Percentiles rank a stretch among this genome's conserved stretches.
These are phyloP conservation scores for Rhizoclosmatium sp. DNA, from an alignment of 192 early-diverging fungal species.

Conservation along the genomic window DNA sequence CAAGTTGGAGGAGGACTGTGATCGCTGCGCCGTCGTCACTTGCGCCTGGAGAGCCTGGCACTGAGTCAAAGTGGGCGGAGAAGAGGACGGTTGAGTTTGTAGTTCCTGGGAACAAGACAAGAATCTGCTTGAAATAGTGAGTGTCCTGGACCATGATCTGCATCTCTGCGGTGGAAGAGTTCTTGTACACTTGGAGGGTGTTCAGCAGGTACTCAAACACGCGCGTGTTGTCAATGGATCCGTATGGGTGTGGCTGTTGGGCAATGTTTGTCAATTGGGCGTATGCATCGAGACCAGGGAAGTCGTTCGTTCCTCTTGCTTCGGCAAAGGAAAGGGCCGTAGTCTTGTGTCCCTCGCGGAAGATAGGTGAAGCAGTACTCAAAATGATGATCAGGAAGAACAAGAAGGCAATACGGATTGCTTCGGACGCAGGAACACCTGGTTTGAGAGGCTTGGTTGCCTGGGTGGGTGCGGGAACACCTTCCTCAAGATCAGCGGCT, in stretches of 20 bases:
- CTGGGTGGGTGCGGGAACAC: too few species aligned
- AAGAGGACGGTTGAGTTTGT: slow-evolving; percentile 37
- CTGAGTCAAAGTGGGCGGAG: slow-evolving; percentile 53
- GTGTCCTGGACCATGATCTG: too few species aligned
- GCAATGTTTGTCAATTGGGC: neutral
- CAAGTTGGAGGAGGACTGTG: slow-evolving; percentile 42
- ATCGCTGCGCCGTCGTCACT: slow-evolving; percentile 55
- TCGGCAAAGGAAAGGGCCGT: too few species aligned
- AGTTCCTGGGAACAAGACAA: neutral
- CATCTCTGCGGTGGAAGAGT: neutral
- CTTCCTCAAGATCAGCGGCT: too few species aligned
- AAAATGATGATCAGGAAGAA: too few species aligned
- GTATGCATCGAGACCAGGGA: neutral
- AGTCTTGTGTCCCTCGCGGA: too few species aligned
- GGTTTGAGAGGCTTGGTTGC: too few species aligned
- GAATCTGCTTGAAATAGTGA: neutral
- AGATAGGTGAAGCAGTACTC: too few species aligned
- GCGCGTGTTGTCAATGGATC: neutral
- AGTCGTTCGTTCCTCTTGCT: neutral
- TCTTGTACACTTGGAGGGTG: neutral
- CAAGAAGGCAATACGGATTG: too few species aligned
- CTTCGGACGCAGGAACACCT: too few species aligned
- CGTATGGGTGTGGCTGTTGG: neutral
- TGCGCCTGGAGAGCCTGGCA: slow-evolving; percentile 38
- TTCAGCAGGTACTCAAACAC: neutral